Conservation (phyloP, 805 yeast genomes). For the Lachancea fermentati region DNA sequence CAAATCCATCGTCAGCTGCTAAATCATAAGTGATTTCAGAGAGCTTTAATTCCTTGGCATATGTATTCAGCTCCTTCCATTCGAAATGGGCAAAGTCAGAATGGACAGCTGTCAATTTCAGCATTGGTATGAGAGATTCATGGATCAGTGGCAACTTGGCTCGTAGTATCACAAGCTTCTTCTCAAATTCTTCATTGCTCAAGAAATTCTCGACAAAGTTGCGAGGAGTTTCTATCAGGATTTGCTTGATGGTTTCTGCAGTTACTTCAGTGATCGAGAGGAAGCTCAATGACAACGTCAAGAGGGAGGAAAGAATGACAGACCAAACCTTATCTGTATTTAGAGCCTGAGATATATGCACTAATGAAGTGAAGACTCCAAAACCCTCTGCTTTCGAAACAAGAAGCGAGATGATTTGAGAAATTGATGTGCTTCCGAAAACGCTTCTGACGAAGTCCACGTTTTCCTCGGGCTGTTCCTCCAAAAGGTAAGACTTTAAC, state of each 20-base stretch:
- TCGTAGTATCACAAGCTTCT: slow-evolving; percentile 40
- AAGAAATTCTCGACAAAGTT: slow-evolving; percentile 37
- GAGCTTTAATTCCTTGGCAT: slow-evolving; percentile 43
- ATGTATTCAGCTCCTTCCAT: slow-evolving; percentile 53
- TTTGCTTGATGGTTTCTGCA: slow-evolving; percentile 28
- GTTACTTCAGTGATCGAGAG: slow-evolving; percentile 40
- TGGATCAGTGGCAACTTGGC: slow-evolving; percentile 67
- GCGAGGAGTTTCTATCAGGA: slow-evolving; percentile 31
- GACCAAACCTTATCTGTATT: slow-evolving; percentile 44
- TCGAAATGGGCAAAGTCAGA: slow-evolving; percentile 63
- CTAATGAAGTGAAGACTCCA: slow-evolving; percentile 43
- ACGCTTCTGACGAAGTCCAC: slow-evolving; percentile 12
- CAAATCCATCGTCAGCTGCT: slow-evolving; percentile 34
- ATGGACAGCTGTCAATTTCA: slow-evolving; percentile 56
- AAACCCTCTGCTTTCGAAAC: slow-evolving; percentile 36
- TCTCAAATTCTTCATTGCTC: slow-evolving; percentile 31
- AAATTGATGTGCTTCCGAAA: slow-evolving; percentile 12
- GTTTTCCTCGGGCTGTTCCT: slow-evolving; percentile 32
- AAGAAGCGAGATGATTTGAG: slow-evolving; percentile 23
- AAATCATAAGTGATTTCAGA: slow-evolving; percentile 39
- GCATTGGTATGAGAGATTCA: slow-evolving; percentile 50
- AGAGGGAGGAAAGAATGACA: slow-evolving; percentile 37
- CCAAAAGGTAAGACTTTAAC: slow-evolving; percentile 43
- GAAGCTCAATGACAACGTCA: slow-evolving; percentile 37
- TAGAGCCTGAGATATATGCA: slow-evolving; percentile 37